Evolutionary conservation across 2,329 filamentous ascomycete species (phyloP), one percentile per base, ranked within the genome.

Genomic region (Diaporthe sp.): DNA sequence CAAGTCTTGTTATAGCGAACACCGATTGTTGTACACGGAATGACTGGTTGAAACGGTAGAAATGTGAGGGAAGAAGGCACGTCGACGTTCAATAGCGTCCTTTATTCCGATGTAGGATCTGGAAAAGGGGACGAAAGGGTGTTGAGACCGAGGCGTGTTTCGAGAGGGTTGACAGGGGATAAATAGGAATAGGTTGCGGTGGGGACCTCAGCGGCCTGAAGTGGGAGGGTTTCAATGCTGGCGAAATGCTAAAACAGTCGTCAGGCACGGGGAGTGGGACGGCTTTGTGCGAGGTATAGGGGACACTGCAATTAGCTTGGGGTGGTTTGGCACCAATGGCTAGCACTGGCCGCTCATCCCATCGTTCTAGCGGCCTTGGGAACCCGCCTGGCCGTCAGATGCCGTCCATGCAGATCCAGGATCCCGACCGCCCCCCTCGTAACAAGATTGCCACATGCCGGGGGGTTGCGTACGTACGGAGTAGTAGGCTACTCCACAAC

Each of bases 141-240:
- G 57, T 62, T 51, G 68, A 76, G 73, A 75, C 68, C 70, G 46
- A 62, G 55, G 73, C 60, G 68, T 74, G 75, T 76, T 76, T 76
- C 75, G 75, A 76, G 62, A 42, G 46, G 31, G 49, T 17, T 73
- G 61, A 62, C 74, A 76, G 72, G 72, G 72, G 51, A 67, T 67
- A 44, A 72, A 53, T 67, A 53, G 65, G 62, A 70, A 70, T 39
- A 71, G 65, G 72, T 67, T 53, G 65, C n/a, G 61, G 75, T 76
- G 73, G 75, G 44, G 75, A 72, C 42, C 19, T 10, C 13, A 67
- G 67, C 61, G 60, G 73, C 75, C 72, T 75, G 53, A 65, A 53
- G 60, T 72, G 67, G 73, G 39, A 57, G 49, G 71, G 65, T 65
- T 65, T 68, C 55, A 76, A 51, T 55, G 55, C 46, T 61, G 53